Percentiles rank a stretch among this genome's conserved stretches.
Conservation (phyloP, 1,284 basidiomycete species). For the Coniophora puteana region DNA sequence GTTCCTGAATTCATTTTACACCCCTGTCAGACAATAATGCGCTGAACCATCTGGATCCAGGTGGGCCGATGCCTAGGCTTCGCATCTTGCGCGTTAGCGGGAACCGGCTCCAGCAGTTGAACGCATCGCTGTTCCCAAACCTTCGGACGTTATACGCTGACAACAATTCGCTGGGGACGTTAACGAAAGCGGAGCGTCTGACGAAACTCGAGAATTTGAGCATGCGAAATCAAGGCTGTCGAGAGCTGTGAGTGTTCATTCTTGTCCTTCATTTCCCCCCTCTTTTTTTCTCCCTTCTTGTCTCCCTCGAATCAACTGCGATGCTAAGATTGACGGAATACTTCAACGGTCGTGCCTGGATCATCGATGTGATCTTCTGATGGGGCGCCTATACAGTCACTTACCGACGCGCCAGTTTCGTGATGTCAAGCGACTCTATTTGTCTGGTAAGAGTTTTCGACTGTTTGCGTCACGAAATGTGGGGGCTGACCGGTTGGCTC, state of each 20-base stretch:
- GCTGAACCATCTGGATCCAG: conserved; percentile 49
- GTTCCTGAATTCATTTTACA: conserved; percentile 13
- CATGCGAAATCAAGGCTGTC: conserved; percentile 82
- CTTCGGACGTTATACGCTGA: conserved; percentile 92
- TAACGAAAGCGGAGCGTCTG: conserved; percentile 52
- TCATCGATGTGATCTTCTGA: conserved; percentile 22
- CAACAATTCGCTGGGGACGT: conserved; percentile 69
- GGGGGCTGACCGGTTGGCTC: conserved; percentile 7
- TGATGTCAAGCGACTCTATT: conserved; percentile 90
- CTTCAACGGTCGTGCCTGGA: conserved; percentile 34
- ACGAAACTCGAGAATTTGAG: conserved; percentile 86
- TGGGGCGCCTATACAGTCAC: conserved; percentile 43
- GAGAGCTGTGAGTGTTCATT: conserved; percentile 58
- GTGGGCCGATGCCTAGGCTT: conserved; percentile 58
- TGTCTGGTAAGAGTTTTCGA: conserved; percentile 74
- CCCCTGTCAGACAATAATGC: conserved; percentile 65
- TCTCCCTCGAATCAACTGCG: too few relatives aligned
- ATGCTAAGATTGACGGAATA: conserved; percentile 31
- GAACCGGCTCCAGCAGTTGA: conserved; percentile 72
- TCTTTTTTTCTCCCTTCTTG: conserved; percentile 1
- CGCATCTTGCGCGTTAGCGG: conserved; percentile 85
- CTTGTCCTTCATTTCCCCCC: conserved; percentile 13
- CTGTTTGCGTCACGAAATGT: conserved; percentile 3
- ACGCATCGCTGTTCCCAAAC: conserved; percentile 66
- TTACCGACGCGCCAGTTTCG: conserved; percentile 73